Base-by-base conservation (phyloP, 805 yeast species). In the Schwanniomyces pseudopolymorphus region DNA sequence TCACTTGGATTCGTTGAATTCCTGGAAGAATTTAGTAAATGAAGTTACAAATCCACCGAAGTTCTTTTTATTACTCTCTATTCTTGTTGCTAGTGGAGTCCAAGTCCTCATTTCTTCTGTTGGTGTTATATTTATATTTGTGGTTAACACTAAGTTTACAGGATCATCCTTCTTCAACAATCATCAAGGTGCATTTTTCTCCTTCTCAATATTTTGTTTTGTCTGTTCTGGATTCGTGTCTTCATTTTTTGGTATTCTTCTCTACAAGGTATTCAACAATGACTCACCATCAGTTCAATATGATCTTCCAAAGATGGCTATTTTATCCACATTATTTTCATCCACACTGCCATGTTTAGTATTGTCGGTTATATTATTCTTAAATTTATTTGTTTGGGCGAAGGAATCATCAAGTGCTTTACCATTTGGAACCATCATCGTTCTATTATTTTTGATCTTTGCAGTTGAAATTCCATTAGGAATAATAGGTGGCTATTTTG, bases 391-490 rank as follows among this genome's bases (percentile, higher is more conserved):
- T 46, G 83, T 87, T 8, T 87, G 91, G 89, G 85, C 85, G 2
- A 77, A 83, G 54, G 84, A 84, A 51, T 83, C 94, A 0, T 83
- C 94, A 0, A 72, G 78, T 42, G 90, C 92, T 0, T 69, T 88
- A 38, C 96, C 96, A 11, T 85, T 89, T 54, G 85, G 89, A 5
- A 84, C 95, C 0, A 75, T 89, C 17, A 64, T 85, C 6, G 75
- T 80, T 1, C 62, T 89, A 37, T 61, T 86, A n/a, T 52, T 75
- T 7, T 63, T 84, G 43, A 85, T 87, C 63, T 72, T 84, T 37
- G 56, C 84, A 11, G 62, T 87, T n/a, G 87, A 87, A 55, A 72
- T 87, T 9, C 96, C 96, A 1, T 69, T 89, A 44, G 85, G 91
- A 7, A 49, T 87, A 9, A 50, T 85, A 36, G 96, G 96, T n/a